phyloP scores from a whole-genome alignment of 2,329 filamentous ascomycete genomes.

The Pleomassaria siparia region DNA sequence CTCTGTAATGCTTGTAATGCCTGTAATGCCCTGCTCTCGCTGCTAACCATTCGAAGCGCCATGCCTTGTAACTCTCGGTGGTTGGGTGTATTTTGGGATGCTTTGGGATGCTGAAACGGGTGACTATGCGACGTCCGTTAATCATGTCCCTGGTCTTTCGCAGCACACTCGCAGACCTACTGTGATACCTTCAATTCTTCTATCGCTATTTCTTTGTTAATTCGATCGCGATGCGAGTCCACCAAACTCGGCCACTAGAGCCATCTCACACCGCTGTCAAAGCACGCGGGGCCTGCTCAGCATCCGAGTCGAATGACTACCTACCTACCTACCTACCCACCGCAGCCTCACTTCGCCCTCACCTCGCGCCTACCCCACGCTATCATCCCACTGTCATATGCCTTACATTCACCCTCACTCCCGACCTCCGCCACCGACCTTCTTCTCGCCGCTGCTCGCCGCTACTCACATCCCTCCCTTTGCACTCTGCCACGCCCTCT shows the following conservation, averaged over 20 bases:
- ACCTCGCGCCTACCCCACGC: slow-evolving; percentile 27
- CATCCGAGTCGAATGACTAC: slow-evolving; percentile 4
- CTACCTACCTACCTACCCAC: slow-evolving; percentile 7
- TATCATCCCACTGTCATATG: slow-evolving; percentile 13
- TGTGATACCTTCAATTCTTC: background rate
- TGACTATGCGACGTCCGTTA: too few species aligned
- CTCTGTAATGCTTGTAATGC: too few species aligned
- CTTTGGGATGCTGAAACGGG: too few species aligned
- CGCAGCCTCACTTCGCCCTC: background rate
- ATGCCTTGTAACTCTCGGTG: background rate
- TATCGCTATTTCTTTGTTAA: background rate
- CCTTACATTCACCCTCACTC: slow-evolving; percentile 1
- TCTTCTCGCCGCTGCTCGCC: slow-evolving; percentile 16
- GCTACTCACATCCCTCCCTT: slow-evolving; percentile 5
- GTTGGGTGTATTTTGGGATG: background rate
- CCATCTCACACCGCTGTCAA: slow-evolving; percentile 5
- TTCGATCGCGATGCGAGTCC: slow-evolving; percentile 2
- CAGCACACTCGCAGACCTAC: background rate
- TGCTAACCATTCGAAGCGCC: background rate
- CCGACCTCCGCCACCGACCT: slow-evolving; percentile 5
- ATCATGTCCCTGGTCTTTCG: background rate
- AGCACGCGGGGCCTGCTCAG: slow-evolving; percentile 1
- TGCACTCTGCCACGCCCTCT: background rate
- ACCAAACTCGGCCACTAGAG: background rate
- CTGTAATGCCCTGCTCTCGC: too few species aligned